Conservation (phyloP, 2,329 filamentous ascomycete genomes). For the Sporothrix pallida region DNA sequence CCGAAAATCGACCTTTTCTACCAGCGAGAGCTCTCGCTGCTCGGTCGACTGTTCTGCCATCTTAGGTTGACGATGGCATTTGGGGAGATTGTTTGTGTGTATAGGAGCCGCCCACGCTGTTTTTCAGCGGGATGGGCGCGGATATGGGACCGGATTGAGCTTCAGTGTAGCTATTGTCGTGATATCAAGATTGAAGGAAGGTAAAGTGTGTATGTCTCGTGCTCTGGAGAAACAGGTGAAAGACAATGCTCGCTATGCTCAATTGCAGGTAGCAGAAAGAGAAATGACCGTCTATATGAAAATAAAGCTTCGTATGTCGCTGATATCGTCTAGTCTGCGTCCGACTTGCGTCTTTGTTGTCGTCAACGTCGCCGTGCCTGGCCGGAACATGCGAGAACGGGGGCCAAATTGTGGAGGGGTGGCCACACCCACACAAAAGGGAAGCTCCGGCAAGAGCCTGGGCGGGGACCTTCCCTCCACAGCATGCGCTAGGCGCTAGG, state of each 20-base stretch:
- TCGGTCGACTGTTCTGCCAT: slow-evolving; percentile 47
- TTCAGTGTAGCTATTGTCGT: neutral
- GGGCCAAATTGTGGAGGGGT: slow-evolving; percentile 21
- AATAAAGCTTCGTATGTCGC: neutral
- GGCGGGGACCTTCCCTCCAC: slow-evolving; percentile 5
- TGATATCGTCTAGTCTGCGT: neutral
- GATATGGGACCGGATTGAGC: too few relatives aligned
- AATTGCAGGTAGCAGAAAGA: neutral
- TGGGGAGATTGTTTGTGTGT: neutral
- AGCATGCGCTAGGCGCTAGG: slow-evolving; percentile 21
- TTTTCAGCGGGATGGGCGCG: neutral
- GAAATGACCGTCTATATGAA: neutral
- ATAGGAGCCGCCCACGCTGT: too few relatives aligned
- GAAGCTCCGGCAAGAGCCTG: slow-evolving; percentile 18
- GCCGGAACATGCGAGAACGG: slow-evolving; percentile 25
- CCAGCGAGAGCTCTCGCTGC: slow-evolving; percentile 77
- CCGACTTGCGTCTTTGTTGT: slow-evolving; percentile 21
- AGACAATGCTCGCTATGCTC: slow-evolving; percentile 11
- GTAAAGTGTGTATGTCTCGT: neutral
- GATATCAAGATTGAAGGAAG: neutral
- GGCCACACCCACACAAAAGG: slow-evolving; percentile 15
- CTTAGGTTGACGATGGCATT: neutral
- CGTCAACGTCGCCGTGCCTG: slow-evolving; percentile 32
- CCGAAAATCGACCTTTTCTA: slow-evolving; percentile 83
- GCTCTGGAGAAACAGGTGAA: neutral